Conservation (phyloP, 805 yeast species). For the Myxozyma monticola region DNA sequence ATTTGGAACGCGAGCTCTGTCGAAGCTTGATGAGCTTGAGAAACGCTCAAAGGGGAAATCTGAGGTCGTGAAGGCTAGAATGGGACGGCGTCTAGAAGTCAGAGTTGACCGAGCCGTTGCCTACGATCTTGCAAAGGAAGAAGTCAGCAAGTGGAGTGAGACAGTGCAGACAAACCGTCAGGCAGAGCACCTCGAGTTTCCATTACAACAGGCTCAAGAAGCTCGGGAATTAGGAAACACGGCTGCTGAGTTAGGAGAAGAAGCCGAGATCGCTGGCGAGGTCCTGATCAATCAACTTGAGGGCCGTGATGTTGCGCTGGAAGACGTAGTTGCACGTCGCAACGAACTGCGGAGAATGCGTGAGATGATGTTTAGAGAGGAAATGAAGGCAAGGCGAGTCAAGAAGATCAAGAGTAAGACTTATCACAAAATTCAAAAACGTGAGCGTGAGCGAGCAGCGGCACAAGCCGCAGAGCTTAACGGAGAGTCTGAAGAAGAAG, state of each 20-base stretch:
- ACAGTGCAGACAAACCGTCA: slow-evolving; percentile 73
- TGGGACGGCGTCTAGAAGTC: slow-evolving; percentile 82
- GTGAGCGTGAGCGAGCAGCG: slow-evolving; percentile 70
- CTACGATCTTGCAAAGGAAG: slow-evolving; percentile 81
- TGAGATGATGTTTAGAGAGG: slow-evolving; percentile 95
- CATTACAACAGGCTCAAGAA: slow-evolving; percentile 49
- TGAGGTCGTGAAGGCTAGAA: slow-evolving; percentile 69
- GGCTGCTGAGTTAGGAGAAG: slow-evolving; percentile 12
- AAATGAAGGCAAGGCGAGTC: slow-evolving; percentile 82
- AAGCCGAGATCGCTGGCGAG: slow-evolving; percentile 45
- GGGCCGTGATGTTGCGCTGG: slow-evolving; percentile 74
- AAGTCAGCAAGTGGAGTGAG: slow-evolving; percentile 86
- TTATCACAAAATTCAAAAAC: slow-evolving; percentile 81
- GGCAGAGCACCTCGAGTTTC: slow-evolving; percentile 83
- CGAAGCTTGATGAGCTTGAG: slow-evolving; percentile 47
- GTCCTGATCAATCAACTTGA: slow-evolving; percentile 69
- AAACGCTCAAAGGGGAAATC: slow-evolving; percentile 29
- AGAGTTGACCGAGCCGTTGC: slow-evolving; percentile 88
- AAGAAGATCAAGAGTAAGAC: slow-evolving; percentile 94
- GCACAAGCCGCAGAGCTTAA: slow-evolving; percentile 54
- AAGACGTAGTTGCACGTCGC: slow-evolving; percentile 74
- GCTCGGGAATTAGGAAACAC: slow-evolving; percentile 1
- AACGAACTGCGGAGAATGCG: slow-evolving; percentile 87
- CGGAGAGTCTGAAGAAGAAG: slow-evolving; percentile 8
- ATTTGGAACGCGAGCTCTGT: slow-evolving; percentile 50